These are phyloP conservation scores for Yamadazyma kitorensis DNA, from an alignment of 805 yeast species.

Conservation along the genomic window DNA sequence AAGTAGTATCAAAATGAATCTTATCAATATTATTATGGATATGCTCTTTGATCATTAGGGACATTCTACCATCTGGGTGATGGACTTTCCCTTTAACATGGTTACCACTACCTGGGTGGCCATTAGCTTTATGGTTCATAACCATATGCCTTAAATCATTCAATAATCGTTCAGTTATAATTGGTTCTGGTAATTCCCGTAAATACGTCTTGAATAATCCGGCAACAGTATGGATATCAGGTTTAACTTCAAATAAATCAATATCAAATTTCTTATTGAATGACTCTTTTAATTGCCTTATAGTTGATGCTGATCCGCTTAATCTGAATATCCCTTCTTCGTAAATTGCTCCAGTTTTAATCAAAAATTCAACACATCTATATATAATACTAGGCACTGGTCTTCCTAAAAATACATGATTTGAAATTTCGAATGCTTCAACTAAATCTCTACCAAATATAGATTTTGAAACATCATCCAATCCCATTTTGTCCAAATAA, in stretches of 20 bases:
- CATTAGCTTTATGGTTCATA: constrained; percentile 8
- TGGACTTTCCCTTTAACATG: too few relatives aligned
- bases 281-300: constrained; percentile 61
- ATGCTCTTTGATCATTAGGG: constrained; percentile 28
- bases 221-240: constrained; percentile 84
- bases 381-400: constrained; percentile 72
- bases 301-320: constrained; percentile 82
- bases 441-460: constrained; percentile 67
- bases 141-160: constrained; percentile 26
- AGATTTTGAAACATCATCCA: constrained; percentile 33
- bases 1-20: constrained; percentile 58
- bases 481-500: constrained; percentile 34
- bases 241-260: constrained; percentile 52
- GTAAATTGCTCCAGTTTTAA: constrained; percentile 63
- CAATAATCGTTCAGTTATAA: constrained; percentile 55
- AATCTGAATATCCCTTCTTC: constrained; percentile 91
- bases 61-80: constrained; percentile 10
- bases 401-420: constrained; percentile 42
- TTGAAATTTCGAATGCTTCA: constrained; percentile 51
- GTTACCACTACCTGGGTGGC: constrained; percentile 18
- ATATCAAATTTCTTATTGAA: constrained; percentile 70
- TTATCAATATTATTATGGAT: constrained; percentile 46
- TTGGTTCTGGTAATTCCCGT: constrained; percentile 67
- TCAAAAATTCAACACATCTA: constrained; percentile 69
- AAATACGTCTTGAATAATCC: constrained; percentile 81